Base-by-base conservation (phyloP, 257 asterid species). In the Solanum etuberosum region DNA sequence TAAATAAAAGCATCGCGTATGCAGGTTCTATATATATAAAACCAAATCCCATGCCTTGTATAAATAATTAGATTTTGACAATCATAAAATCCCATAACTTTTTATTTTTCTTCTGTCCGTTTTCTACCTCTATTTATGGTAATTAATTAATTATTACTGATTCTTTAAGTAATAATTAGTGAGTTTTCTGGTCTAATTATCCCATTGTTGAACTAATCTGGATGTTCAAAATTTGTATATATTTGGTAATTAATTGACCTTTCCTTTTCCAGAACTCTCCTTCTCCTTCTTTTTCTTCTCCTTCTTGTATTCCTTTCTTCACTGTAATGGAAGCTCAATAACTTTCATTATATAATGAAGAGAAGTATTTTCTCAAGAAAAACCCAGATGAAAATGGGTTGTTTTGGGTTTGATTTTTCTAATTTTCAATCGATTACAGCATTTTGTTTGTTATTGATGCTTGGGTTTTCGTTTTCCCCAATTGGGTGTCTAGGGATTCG, bases 401-500 rank as follows among this genome's bases (percentile, higher is more conserved):
- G 1, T 84, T 63, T 27, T 29, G 85, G 85, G 68, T 81, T 81
- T 29, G 29, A 81, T 81, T n/a, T 76, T n/a, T 76, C 83, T 37
- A 23, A 4, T 16, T 31, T 70, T 8, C 77, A 70, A 70, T 32
- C 23, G 14, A 76, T 76, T 76, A 35, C 35, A 40, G 85, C 88
- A 42, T 29, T 89, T 34, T 84, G 35, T 25, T 87, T 93, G 57
- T 31, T 89, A 8, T 85, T 93, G 67, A 23, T 87, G 88, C 7
- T 90, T 87, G 71, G 85, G 1, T 74, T 23, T 87, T n/a, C 89
- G 6, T 80, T 23, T 87, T n/a, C 89, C 2, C 94, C 95, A 63
- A 70, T 76, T 80, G 68, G 89, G 87, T 93, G 93, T 72, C 34
- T 86, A 11, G 94, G 90, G 3, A 94, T 94, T 89, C 97, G 98